phyloP scores from a whole-genome alignment of 306 rosid species.

The Cucurbita ficifolia region DNA sequence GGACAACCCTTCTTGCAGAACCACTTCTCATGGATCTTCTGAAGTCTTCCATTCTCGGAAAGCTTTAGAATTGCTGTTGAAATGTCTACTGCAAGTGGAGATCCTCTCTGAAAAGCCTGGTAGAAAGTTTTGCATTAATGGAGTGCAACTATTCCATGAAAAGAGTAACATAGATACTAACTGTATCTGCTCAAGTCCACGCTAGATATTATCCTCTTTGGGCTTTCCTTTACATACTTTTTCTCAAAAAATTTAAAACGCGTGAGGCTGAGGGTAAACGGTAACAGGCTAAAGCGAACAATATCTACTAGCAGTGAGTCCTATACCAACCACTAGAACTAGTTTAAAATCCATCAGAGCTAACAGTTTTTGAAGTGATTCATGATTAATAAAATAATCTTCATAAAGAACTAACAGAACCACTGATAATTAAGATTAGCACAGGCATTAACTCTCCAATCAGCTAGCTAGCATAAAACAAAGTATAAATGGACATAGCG shows the following conservation, averaged over 20 bases:
- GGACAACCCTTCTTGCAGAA: constrained; percentile 75
- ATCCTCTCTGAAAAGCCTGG: constrained; percentile 79
- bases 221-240: too few species aligned
- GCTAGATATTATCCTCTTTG: too few species aligned
- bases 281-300: background rate
- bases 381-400: background rate
- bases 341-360: background rate
- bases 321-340: background rate
- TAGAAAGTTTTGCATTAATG: background rate
- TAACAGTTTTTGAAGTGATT: background rate
- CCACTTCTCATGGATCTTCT: constrained; percentile 53
- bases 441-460: background rate
- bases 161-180: background rate
- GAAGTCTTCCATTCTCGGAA: constrained; percentile 66
- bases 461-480: background rate
- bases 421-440: background rate
- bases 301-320: too few species aligned
- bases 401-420: background rate
- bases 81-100: constrained; percentile 81
- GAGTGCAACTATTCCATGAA: constrained; percentile 15
- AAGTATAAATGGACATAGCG: background rate
- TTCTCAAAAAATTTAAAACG: too few species aligned
- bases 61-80: constrained; percentile 83
- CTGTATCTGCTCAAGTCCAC: too few species aligned
- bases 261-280: too few species aligned